Base-by-base conservation (phyloP, 257 asterid genomes). In the Fraxinus americana region DNA sequence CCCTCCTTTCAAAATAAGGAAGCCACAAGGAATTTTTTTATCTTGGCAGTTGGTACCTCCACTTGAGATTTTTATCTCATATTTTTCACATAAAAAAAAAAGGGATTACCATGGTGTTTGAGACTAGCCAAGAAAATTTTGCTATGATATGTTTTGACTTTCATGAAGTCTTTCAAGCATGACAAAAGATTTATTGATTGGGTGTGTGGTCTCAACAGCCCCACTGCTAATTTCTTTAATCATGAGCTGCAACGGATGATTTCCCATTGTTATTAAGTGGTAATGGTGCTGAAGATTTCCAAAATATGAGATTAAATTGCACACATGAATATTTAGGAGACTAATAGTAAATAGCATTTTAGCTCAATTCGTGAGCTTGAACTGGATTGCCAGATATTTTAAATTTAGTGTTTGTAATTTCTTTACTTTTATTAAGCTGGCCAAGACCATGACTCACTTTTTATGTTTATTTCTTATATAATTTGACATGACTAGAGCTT, bases 391-490 rank as follows among this genome's bases (percentile, higher is more conserved):
- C 5, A 14, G 14, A 45, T 45, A 12, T 12, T 45, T 45, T 14
- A 45, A 45, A 6, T 7, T 6, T 36, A 36, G 41, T 7, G 41
- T 45, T 2, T 45, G 17, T 45, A 36, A 4, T 45, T 45, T 45
- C 54, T 17, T 50, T 50, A 50, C 59, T 48, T 73, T 63, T 65
- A 75, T 71, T 52, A 21, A 63, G 82, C 68, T 69, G 21, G 59
- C n/a, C 21, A 50, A 50, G 59, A 14, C 21, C 21, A 16, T 17
- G 5, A 13, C 30, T 59, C 13, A 7, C 14, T 23, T n/a, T 59
- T 21, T 21, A 1, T 7, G 21, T 50, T 50, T 50, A 50, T 9
- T 59, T 21, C 13, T 59, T 32, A 23, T 7, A 59, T 59, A 59
- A n/a, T 59, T 21, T 59, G 29, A 29, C 29, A 23, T 7, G 7